Evolutionary conservation across 1,284 basidiomycete species (phyloP).

Genomic region (Austroboletus sp.): DNA sequence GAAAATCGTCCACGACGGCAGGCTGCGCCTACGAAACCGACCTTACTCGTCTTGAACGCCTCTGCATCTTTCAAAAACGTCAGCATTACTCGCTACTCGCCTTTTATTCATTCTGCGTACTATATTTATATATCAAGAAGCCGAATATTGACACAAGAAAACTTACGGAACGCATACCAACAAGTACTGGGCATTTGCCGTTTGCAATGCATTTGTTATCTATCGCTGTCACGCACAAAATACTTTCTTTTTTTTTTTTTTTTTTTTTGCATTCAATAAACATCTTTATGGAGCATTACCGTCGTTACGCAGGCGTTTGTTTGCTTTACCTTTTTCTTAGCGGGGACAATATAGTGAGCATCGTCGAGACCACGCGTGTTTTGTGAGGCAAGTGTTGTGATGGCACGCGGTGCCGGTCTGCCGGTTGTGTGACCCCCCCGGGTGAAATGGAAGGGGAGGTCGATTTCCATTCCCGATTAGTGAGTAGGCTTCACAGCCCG

Average conservation of each 20-base stretch:
- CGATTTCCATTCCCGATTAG: conserved; percentile 24
- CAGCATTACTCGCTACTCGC: conserved; percentile 22
- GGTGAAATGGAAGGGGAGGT: conserved; percentile 28
- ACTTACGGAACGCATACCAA: conserved; percentile 33
- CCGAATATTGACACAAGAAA: conserved; percentile 28
- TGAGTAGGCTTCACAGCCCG: conserved; percentile 27
- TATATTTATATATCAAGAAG: conserved; percentile 37
- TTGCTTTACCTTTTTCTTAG: conserved; percentile 5
- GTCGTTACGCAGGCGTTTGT: conserved; percentile 14
- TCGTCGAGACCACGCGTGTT: background rate
- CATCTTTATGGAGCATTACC: conserved; percentile 24
- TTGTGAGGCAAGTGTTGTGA: conserved; percentile 5
- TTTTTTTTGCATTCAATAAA: conserved; percentile 22
- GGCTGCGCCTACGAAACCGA: conserved; percentile 26
- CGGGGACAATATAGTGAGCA: conserved; percentile 13
- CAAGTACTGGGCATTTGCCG: conserved; percentile 21
- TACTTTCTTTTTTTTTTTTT: conserved; percentile 7
- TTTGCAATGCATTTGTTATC: conserved; percentile 34
- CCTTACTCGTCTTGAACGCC: conserved; percentile 11
- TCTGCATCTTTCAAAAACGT: conserved; percentile 26
- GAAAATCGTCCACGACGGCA: conserved; percentile 15
- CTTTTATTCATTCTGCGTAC: conserved; percentile 32
- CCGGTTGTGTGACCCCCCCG: conserved; percentile 12
- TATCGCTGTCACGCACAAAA: conserved; percentile 29
- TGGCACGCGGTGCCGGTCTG: conserved; percentile 3